These are phyloP conservation scores for Rhododendron vialii DNA, from an alignment of 148 eudicot species.

Conservation along the genomic window DNA sequence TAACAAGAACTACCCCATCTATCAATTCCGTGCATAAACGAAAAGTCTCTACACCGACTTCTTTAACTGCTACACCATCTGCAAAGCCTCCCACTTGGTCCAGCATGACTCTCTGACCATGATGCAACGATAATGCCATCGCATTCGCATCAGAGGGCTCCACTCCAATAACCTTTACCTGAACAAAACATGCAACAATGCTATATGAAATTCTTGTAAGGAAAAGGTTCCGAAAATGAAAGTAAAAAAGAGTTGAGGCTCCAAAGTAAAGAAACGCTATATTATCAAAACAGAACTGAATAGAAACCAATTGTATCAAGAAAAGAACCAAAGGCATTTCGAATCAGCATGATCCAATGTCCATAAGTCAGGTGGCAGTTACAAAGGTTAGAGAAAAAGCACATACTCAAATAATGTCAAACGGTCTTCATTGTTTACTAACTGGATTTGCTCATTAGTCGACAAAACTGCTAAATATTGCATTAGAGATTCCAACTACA, in stretches of 20 bases:
- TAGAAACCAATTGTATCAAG: background rate
- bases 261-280: background rate
- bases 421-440: background rate
- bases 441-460: background rate
- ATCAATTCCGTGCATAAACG: constrained; percentile 74
- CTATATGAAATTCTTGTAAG: background rate
- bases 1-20: constrained; percentile 94
- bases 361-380: background rate
- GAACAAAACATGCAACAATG: constrained; percentile 8
- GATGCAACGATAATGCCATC: constrained; percentile 92
- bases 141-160: constrained; percentile 97
- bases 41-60: constrained; percentile 90
- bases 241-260: background rate
- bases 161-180: constrained; percentile 91
- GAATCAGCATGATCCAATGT: background rate
- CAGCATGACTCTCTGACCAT: constrained; percentile 69
- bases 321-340: background rate
- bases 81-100: constrained; percentile 98
- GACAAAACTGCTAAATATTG: background rate
- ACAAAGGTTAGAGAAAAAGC: background rate
- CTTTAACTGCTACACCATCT: constrained; percentile 98
- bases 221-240: background rate
- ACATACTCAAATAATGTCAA: background rate
- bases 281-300: background rate
- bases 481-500: background rate